phyloP scores from a whole-genome alignment of 345 rosid species.

The Triadica sebifera region DNA sequence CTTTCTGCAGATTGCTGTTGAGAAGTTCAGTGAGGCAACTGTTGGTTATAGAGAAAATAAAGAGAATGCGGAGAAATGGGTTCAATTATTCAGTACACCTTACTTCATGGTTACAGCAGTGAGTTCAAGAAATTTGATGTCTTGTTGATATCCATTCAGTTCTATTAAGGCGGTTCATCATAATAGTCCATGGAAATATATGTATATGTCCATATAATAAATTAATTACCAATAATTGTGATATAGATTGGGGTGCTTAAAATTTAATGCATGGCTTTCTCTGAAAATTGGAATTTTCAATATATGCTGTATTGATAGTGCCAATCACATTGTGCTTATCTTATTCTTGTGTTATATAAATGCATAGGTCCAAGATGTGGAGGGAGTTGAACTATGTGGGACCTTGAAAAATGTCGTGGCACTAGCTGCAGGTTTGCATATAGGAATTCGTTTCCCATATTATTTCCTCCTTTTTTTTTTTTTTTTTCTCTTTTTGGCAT shows the following conservation, averaged over 20 bases:
- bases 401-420: slow-evolving; percentile 98
- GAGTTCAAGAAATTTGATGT: slow-evolving; percentile 26
- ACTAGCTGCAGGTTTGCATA: slow-evolving; percentile 67
- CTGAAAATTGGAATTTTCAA: neutral
- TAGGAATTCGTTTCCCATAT: neutral
- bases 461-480: neutral
- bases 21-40: slow-evolving; percentile 94
- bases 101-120: slow-evolving; percentile 85
- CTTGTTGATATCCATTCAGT: neutral
- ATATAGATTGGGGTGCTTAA: neutral
- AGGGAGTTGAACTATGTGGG: slow-evolving; percentile 95
- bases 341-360: neutral
- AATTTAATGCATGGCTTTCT: neutral
- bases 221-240: neutral
- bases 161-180: neutral
- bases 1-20: slow-evolving; percentile 70
- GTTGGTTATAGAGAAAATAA: slow-evolving; percentile 71
- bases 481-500: neutral
- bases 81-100: slow-evolving; percentile 75
- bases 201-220: neutral
- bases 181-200: neutral
- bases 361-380: slow-evolving; percentile 81
- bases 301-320: neutral
- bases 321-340: neutral
- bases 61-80: slow-evolving; percentile 81